Evolutionary conservation across 306 rosid genomes (phyloP).

Genomic region (apple (Malus domestica)): DNA sequence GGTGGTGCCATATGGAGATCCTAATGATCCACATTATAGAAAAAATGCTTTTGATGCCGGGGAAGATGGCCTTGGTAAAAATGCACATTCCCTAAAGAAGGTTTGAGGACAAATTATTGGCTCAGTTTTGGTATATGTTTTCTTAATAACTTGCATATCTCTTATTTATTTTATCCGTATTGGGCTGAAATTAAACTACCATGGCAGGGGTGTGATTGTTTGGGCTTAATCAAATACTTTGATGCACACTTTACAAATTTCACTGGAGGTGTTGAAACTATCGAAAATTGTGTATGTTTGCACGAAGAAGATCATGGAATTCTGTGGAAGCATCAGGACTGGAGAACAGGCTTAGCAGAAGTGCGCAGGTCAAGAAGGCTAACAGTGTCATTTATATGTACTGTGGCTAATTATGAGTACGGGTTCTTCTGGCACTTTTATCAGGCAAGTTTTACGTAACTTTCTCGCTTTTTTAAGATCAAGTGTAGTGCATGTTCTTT

Average conservation of each 20-base stretch:
- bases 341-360: conserved; percentile 92
- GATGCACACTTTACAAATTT: conserved; percentile 82
- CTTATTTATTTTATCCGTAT: not conserved
- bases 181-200: conserved; percentile 23
- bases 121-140: conserved; percentile 4
- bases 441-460: conserved; percentile 53
- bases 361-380: conserved; percentile 82
- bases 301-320: conserved; percentile 92
- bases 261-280: conserved; percentile 78
- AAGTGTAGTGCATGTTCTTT: not conserved
- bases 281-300: conserved; percentile 70
- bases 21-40: conserved; percentile 84
- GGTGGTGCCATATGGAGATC: conserved; percentile 97
- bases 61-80: conserved; percentile 90
- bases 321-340: conserved; percentile 89
- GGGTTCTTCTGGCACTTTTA: conserved; percentile 87
- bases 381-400: conserved; percentile 67
- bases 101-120: conserved; percentile 20
- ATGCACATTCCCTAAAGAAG: conserved; percentile 89
- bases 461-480: not conserved
- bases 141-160: conserved; percentile 1
- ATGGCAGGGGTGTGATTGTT: conserved; percentile 78
- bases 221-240: conserved; percentile 85
- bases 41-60: conserved; percentile 97
- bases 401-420: conserved; percentile 87